These are phyloP conservation scores for Botrytis cinerea DNA, from an alignment of 2,329 filamentous ascomycete species.

Conservation along the genomic window DNA sequence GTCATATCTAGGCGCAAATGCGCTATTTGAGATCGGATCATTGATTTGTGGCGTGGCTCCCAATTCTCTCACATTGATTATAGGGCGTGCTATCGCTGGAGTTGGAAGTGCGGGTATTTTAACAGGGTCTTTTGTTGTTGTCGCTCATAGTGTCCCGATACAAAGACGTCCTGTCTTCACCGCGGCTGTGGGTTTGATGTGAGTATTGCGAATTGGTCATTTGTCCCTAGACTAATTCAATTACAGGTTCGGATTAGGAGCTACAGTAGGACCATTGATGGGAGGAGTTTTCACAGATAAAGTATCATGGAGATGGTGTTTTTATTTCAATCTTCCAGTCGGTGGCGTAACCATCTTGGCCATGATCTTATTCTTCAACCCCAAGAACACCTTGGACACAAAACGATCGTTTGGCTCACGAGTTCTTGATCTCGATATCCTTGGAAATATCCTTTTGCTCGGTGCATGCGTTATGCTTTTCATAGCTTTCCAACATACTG, in stretches of 20 bases:
- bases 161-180: slow-evolving; percentile 59
- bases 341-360: slow-evolving; percentile 37
- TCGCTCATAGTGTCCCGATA: slow-evolving; percentile 63
- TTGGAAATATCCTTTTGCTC: slow-evolving; percentile 49
- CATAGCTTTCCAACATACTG: slow-evolving; percentile 50
- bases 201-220: neutral
- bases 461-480: slow-evolving; percentile 44
- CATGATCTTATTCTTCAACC: slow-evolving; percentile 12
- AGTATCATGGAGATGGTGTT: slow-evolving; percentile 35
- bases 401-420: slow-evolving; percentile 17
- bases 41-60: slow-evolving; percentile 58
- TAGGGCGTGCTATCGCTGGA: slow-evolving; percentile 63
- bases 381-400: neutral
- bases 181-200: slow-evolving; percentile 60
- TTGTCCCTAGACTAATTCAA: neutral
- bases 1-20: slow-evolving; percentile 15
- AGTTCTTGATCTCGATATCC: slow-evolving; percentile 46
- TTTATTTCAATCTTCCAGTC: slow-evolving; percentile 59
- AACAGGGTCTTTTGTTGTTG: slow-evolving; percentile 47
- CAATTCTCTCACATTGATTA: slow-evolving; percentile 63
- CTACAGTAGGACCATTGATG: slow-evolving; percentile 54
- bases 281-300: slow-evolving; percentile 7
- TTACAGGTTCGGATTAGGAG: slow-evolving; percentile 57
- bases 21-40: slow-evolving; percentile 38
- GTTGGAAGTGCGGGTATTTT: slow-evolving; percentile 55